phyloP scores from a whole-genome alignment of 164 flowering plant genomes.

The Annona squamosa region DNA sequence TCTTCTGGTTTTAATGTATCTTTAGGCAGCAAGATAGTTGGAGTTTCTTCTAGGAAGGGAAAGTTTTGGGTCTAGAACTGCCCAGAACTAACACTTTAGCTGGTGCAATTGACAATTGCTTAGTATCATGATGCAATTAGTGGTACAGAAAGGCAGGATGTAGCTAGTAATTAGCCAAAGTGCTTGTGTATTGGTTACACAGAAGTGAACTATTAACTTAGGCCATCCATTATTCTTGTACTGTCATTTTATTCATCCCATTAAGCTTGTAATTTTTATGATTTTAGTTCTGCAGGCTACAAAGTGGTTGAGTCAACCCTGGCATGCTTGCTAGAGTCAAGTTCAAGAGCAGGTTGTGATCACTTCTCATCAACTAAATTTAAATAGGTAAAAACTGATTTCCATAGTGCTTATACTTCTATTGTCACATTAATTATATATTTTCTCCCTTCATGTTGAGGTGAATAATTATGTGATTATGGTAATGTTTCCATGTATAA shows the following conservation, averaged over 20 bases:
- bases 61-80: constrained; percentile 47
- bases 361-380: constrained; percentile 36
- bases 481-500: neutral
- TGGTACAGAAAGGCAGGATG: constrained; percentile 92
- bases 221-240: neutral
- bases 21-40: constrained; percentile 86
- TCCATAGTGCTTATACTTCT: neutral
- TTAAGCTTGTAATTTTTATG: neutral
- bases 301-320: constrained; percentile 66
- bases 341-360: constrained; percentile 22
- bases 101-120: constrained; percentile 84
- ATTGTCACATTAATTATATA: too few species aligned
- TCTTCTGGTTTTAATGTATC: neutral
- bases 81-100: constrained; percentile 46
- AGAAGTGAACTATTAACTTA: constrained; percentile 39
- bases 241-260: neutral
- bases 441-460: neutral
- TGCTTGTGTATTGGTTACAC: constrained; percentile 64
- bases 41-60: constrained; percentile 67
- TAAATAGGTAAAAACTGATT: constrained; percentile 50
- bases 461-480: neutral
- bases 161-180: constrained; percentile 87
- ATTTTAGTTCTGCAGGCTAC: constrained; percentile 49
- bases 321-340: constrained; percentile 43
- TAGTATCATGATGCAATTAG: constrained; percentile 97